These are phyloP conservation scores for Tetratostichococcus sp. DNA, from an alignment of 139 green algal genomes.

Conservation along the genomic window DNA sequence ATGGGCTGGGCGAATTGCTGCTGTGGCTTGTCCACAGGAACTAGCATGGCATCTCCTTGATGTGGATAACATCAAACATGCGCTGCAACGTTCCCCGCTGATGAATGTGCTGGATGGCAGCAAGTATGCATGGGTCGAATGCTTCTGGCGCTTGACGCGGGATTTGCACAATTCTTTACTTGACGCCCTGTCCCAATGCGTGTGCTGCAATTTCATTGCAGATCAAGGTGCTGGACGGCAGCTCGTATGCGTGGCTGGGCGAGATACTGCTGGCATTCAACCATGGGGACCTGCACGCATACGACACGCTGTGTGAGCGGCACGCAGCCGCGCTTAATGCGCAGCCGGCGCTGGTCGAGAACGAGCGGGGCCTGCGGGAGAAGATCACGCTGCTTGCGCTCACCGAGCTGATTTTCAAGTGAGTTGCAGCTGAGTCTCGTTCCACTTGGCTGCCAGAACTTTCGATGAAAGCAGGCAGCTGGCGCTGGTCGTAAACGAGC, in stretches of 20 bases:
- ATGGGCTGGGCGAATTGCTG: no score
- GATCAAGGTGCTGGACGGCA: conserved; percentile 65
- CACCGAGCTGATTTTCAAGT: conserved; percentile 54
- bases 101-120: neutral
- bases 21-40: no score
- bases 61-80: no score
- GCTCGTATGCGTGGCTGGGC: conserved; percentile 76
- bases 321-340: conserved; percentile 77
- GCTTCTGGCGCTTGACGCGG: no score
- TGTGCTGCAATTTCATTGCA: conserved; percentile 27
- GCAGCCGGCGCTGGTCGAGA: conserved; percentile 90
- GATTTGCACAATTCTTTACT: no score
- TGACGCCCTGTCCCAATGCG: no score
- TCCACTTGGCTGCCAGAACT: no score
- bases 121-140: no score
- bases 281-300: conserved; percentile 84
- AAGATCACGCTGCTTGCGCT: conserved; percentile 93
- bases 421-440: neutral
- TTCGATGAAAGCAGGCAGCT: conserved; percentile 51
- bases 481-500: conserved; percentile 86
- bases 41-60: no score
- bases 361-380: conserved; percentile 83
- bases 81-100: neutral
- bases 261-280: conserved; percentile 87
- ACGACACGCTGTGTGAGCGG: conserved; percentile 81